Base-by-base conservation (phyloP, 192 early-diverging fungal genomes). In the Umbelopsis isabellina region DNA sequence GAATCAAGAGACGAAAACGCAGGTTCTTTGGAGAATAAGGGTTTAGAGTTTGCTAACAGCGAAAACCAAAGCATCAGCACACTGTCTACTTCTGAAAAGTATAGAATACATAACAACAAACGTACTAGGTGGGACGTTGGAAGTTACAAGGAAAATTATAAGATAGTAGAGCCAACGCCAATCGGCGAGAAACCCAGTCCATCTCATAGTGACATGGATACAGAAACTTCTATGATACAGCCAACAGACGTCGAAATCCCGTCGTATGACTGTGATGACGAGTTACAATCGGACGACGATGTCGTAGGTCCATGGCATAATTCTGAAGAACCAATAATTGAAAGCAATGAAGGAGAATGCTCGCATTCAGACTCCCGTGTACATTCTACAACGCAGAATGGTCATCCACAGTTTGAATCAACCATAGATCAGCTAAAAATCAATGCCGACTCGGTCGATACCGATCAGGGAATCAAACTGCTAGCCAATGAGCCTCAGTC, bases 291-390 rank as follows among this genome's bases (percentile, higher is more conserved):
- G 25, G 76, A 77, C 15, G 71, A 77, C 20, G 69, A 75, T 41
- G 74, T 75, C 6, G 47, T 75, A 4, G 74, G 74, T 15, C 74
- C 74, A 22, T 75, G 74, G 74, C 65, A 71, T 41, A 61, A 71
- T 41, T 37, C 49, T 37, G 52, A 61, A 41, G 37, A 41, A 10
- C 5, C 37, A 9, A 5, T 10, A 41, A 10, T 10, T 41, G 37
- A 41, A 41, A 10, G 7, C 0, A 10, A 41, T 6, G 0, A 30
- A 30, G 1, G 7, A 2, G 37, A 20, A 18, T 70, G 44, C 18
- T 70, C 12, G 45, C 35, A 52, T 41, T 10, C 41, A 15, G 35
- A 55, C 41, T 41, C 37, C 10, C 6, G 37, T 41, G 10, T 10
- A 6, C 5, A 41, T 41, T 41, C 37, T 41, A 41, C 37, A 6